These are phyloP conservation scores for Saccharomyces pastorianus DNA, from an alignment of 1,139 yeast species.

Conservation along the genomic window DNA sequence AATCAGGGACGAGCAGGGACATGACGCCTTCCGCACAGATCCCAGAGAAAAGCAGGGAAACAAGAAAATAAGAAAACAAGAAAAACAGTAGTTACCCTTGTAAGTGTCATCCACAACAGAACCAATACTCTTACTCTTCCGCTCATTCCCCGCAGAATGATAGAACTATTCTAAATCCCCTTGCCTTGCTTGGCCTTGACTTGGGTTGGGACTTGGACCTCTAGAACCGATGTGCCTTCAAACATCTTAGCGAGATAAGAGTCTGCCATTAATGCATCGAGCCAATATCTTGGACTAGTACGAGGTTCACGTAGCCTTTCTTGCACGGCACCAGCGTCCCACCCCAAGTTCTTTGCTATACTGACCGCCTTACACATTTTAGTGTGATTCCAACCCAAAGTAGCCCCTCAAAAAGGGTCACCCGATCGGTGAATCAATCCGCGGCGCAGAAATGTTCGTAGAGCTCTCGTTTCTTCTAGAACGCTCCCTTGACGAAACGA, in stretches of 20 bases:
- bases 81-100: not conserved
- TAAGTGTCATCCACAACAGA: not conserved
- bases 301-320: not conserved
- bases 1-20: not conserved
- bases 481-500: not conserved
- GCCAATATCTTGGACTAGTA: not conserved
- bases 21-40: not conserved
- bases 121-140: not conserved
- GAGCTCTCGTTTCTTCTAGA: constrained; percentile 1
- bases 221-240: not conserved
- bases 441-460: not conserved
- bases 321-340: not conserved
- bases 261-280: not conserved
- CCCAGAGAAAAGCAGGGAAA: not conserved
- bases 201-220: too few species aligned
- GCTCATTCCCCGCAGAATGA: not conserved
- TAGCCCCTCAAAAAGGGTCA: not conserved
- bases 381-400: not conserved
- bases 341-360: not conserved
- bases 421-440: not conserved
- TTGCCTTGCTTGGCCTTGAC: not conserved
- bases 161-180: not conserved
- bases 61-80: not conserved
- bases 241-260: not conserved
- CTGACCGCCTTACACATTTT: not conserved